phyloP scores from a whole-genome alignment of 768 basidiomycete species.

The Suillus alpinus region DNA sequence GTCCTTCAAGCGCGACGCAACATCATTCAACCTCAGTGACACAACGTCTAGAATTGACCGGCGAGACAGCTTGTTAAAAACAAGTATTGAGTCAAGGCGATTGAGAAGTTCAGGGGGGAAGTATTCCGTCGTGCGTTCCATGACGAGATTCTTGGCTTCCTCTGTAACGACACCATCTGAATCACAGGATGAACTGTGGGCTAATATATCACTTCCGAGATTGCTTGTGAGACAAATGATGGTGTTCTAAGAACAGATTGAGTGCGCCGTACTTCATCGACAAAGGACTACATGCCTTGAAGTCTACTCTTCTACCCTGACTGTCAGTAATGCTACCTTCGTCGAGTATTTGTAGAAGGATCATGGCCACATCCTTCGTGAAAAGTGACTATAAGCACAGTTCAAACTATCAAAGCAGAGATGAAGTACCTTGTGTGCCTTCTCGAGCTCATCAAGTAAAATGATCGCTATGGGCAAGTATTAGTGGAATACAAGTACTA shows the following conservation, averaged over 20 bases:
- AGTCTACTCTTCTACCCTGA: constrained; percentile 89
- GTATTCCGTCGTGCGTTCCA: constrained; percentile 71
- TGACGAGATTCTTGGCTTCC: constrained; percentile 62
- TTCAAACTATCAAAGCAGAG: background rate
- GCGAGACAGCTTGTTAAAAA: constrained; percentile 87
- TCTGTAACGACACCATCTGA: constrained; percentile 61
- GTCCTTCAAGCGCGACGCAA: constrained; percentile 59
- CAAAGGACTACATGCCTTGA: constrained; percentile 52
- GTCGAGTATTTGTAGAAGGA: constrained; percentile 86
- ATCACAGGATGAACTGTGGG: constrained; percentile 60
- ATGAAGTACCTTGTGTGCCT: constrained; percentile 70
- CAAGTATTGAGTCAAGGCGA: constrained; percentile 80
- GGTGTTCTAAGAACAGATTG: constrained; percentile 56
- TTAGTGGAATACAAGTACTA: background rate
- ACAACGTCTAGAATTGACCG: constrained; percentile 78
- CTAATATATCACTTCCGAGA: constrained; percentile 78
- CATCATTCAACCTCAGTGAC: constrained; percentile 69
- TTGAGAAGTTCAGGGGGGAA: constrained; percentile 92
- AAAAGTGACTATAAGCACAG: background rate
- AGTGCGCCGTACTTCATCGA: background rate
- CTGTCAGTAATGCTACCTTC: constrained; percentile 89
- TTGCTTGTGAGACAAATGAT: constrained; percentile 91
- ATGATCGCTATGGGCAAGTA: constrained; percentile 45
- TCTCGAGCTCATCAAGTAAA: constrained; percentile 65
- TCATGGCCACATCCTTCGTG: constrained; percentile 77